Percentiles rank a stretch among this genome's conserved stretches.
These are phyloP conservation scores for Phaeosphaeria sp. DNA, from an alignment of 2,329 filamentous ascomycete genomes.

Conservation along the genomic window DNA sequence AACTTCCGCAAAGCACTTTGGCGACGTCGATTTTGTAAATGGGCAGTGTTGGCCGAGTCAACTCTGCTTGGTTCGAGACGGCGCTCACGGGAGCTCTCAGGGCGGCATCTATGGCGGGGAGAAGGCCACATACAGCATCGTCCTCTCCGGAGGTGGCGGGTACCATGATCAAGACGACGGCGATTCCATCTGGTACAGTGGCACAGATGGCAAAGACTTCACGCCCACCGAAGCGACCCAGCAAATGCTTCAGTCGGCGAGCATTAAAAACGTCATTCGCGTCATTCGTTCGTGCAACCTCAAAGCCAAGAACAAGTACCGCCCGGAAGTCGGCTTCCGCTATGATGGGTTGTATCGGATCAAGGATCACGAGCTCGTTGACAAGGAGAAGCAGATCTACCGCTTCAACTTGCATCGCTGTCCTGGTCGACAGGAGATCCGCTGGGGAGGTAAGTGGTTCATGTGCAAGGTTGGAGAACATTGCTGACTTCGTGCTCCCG, in stretches of 20 bases:
- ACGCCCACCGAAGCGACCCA: slow-evolving; percentile 49
- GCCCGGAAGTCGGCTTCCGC: slow-evolving; percentile 58
- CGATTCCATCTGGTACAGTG: slow-evolving; percentile 59
- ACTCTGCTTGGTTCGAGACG: slow-evolving; percentile 58
- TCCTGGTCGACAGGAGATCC: slow-evolving; percentile 56
- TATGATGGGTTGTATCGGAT: slow-evolving; percentile 66
- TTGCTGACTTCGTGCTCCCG: not conserved
- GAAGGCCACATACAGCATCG: slow-evolving; percentile 61
- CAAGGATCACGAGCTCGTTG: slow-evolving; percentile 45
- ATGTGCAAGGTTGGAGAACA: not conserved
- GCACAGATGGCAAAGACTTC: slow-evolving; percentile 52
- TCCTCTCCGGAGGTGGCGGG: slow-evolving; percentile 57
- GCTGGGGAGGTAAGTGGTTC: slow-evolving; percentile 38
- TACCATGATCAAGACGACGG: slow-evolving; percentile 61
- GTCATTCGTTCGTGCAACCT: slow-evolving; percentile 59
- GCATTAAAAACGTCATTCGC: slow-evolving; percentile 51
- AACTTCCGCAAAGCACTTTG: slow-evolving; percentile 43
- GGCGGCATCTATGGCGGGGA: slow-evolving; percentile 58
- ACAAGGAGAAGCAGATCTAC: slow-evolving; percentile 52
- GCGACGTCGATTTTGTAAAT: slow-evolving; percentile 51
- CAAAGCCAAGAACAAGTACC: slow-evolving; percentile 45
- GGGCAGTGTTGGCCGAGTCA: slow-evolving; percentile 65
- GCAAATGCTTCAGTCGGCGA: slow-evolving; percentile 51
- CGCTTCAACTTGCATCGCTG: slow-evolving; percentile 57
- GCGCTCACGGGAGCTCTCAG: slow-evolving; percentile 59